Evolutionary conservation across 2,329 filamentous ascomycete species (phyloP).

Genomic region (Fusarium sp.): DNA sequence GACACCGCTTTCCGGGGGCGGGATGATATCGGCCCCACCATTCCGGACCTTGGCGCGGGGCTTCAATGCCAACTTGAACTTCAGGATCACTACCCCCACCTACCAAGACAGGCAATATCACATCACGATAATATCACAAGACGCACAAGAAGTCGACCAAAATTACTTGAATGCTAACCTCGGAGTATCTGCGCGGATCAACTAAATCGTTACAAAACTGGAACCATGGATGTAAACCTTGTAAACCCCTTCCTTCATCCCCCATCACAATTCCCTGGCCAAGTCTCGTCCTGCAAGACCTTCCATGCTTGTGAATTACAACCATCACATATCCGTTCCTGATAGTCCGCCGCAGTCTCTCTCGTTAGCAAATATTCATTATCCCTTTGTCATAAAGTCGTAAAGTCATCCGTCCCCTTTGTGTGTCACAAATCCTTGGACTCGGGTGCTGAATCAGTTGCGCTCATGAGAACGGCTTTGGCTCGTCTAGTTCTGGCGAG

Average conservation of each 20-base stretch:
- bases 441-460: background rate
- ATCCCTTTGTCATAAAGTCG: background rate
- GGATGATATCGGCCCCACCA: slow-evolving; percentile 34
- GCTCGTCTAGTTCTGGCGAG: background rate
- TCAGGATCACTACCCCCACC: background rate
- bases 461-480: background rate
- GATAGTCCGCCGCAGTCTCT: slow-evolving; percentile 5
- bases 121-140: background rate
- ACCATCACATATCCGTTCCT: slow-evolving; percentile 4
- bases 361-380: background rate
- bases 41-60: slow-evolving; percentile 26
- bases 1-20: slow-evolving; percentile 50
- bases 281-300: slow-evolving; percentile 18
- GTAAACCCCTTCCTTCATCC: background rate
- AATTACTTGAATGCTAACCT: background rate
- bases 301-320: slow-evolving; percentile 5
- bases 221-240: background rate
- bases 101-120: background rate
- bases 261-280: slow-evolving; percentile 10
- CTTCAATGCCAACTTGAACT: background rate
- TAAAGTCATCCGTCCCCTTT: background rate
- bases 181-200: background rate
- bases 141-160: background rate
- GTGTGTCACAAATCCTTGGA: background rate
- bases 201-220: slow-evolving; percentile 12